Evolutionary conservation across 129 eudicot genomes (phyloP).

Genomic region (Helichrysum umbraculigerum): DNA sequence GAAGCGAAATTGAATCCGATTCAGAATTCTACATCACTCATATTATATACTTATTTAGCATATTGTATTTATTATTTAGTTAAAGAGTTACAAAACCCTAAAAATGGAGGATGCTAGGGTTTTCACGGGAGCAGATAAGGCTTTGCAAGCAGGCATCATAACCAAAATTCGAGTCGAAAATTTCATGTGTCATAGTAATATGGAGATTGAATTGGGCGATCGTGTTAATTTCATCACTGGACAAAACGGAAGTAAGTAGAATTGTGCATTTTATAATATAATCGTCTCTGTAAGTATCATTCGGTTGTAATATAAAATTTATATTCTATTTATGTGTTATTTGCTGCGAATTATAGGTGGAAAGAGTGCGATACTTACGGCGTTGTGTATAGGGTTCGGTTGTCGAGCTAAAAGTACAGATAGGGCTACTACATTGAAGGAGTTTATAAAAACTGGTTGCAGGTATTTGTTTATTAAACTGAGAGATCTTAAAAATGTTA

Average conservation of each 20-base stretch:
- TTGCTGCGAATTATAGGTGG: constrained; percentile 57
- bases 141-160: constrained; percentile 60
- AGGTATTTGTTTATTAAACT: constrained; percentile 37
- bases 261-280: constrained; percentile 1
- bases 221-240: constrained; percentile 90
- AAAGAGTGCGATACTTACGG: constrained; percentile 95
- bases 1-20: not conserved
- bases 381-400: constrained; percentile 90
- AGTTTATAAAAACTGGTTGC: constrained; percentile 93
- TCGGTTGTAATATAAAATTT: not conserved
- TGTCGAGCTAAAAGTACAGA: constrained; percentile 88
- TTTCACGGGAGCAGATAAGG: constrained; percentile 30
- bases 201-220: constrained; percentile 74
- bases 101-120: constrained; percentile 58
- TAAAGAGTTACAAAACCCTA: constrained; percentile 13
- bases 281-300: not conserved
- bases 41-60: not conserved
- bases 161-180: constrained; percentile 66
- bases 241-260: constrained; percentile 84
- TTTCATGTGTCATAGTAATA: constrained; percentile 84
- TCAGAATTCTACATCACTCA: not conserved
- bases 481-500: not conserved
- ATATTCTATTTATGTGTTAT: not conserved
- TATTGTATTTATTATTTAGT: no score
- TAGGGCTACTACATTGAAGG: constrained; percentile 80